Evolutionary conservation across 2,329 filamentous ascomycete species (phyloP), one percentile per base, ranked within the genome.

Genomic region (Ophiostoma piceae): DNA sequence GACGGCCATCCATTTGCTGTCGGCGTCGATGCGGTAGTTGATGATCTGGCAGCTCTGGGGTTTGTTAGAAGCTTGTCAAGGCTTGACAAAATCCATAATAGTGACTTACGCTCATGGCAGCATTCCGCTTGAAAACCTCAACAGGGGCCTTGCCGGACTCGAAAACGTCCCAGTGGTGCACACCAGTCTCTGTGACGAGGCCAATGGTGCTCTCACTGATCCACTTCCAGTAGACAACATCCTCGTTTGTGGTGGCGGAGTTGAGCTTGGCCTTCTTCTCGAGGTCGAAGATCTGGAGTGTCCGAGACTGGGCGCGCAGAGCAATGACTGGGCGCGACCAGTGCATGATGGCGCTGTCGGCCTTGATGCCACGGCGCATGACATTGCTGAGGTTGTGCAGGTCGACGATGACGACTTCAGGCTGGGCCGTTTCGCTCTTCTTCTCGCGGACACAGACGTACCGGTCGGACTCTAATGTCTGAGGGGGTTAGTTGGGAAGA

Each of bases 271-370:
- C 88, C 84, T 98, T 99, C 76, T 90, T 87, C 76, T 88, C 89
- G 72, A 99, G 87, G 80, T 99, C 94, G 82, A 99, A 99, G 79
- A 99, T 96, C 83, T 99, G 96, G 72, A 99, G 87, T 74, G 95
- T 99, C 78, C 93, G 88, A 73, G 90, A 91, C 80, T 97, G 92
- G 67, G 95, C 94, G 83, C 96, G 97, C 75, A 99, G 87, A 73
- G 96, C 95, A 77, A 99, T 98, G 79, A 99, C 92, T 80, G 97
- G 92, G 79, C 90, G 92, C 76, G 87, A 90, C 92, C 92, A 97
- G 87, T 99, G 95, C 95, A 99, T 98, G 79, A 99, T 97, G 76
- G 96, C 95, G 87, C 94, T 98, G 83, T 99, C 95, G 77, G 95
- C 95, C 85, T 97, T 98, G 84, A 99, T 99, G 67, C 94, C 92